These are phyloP conservation scores for Penicillium psychrofluorescens DNA, from an alignment of 495 filamentous ascomycete species.

Conservation along the genomic window DNA sequence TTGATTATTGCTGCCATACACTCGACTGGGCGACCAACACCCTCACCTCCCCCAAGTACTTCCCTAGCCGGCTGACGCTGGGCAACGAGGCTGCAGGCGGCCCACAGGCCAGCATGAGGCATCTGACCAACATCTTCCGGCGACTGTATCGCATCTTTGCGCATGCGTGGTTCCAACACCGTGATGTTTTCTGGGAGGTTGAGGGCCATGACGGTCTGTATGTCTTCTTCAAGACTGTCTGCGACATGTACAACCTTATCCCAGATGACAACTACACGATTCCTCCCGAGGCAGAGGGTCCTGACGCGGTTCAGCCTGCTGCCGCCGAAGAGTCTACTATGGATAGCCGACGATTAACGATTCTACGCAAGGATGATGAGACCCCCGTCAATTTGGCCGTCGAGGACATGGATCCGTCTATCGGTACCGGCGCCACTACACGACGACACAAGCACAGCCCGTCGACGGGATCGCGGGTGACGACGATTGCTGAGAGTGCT, in stretches of 20 bases:
- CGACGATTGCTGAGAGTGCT: slow-evolving; percentile 62
- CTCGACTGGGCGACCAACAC: slow-evolving; percentile 94
- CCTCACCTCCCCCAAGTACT: slow-evolving; percentile 82
- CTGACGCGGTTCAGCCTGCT: slow-evolving; percentile 43
- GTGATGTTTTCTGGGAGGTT: slow-evolving; percentile 92
- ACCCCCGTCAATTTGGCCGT: slow-evolving; percentile 12
- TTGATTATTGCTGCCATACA: slow-evolving; percentile 98
- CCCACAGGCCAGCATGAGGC: slow-evolving; percentile 57
- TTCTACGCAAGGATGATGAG: slow-evolving; percentile 30
- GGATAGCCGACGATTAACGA: slow-evolving; percentile 39
- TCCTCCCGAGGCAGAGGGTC: slow-evolving; percentile 83
- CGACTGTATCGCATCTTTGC: slow-evolving; percentile 94
- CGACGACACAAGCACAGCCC: slow-evolving; percentile 67
- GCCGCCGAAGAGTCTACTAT: slow-evolving; percentile 20
- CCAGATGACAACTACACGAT: slow-evolving; percentile 93
- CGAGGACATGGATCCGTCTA: slow-evolving; percentile 31
- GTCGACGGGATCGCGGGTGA: slow-evolving; percentile 65
- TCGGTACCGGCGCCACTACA: slow-evolving; percentile 56
- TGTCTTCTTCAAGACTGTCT: slow-evolving; percentile 93
- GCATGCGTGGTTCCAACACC: slow-evolving; percentile 97
- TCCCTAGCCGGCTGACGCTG: slow-evolving; percentile 79
- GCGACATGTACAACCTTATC: slow-evolving; percentile 80
- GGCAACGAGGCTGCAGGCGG: slow-evolving; percentile 57
- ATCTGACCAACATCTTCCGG: slow-evolving; percentile 89
- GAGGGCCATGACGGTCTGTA: slow-evolving; percentile 83